Percentiles rank a stretch among this genome's conserved stretches.
phyloP scores from a whole-genome alignment of 2,329 filamentous ascomycete genomes.

The Coniella vitis region DNA sequence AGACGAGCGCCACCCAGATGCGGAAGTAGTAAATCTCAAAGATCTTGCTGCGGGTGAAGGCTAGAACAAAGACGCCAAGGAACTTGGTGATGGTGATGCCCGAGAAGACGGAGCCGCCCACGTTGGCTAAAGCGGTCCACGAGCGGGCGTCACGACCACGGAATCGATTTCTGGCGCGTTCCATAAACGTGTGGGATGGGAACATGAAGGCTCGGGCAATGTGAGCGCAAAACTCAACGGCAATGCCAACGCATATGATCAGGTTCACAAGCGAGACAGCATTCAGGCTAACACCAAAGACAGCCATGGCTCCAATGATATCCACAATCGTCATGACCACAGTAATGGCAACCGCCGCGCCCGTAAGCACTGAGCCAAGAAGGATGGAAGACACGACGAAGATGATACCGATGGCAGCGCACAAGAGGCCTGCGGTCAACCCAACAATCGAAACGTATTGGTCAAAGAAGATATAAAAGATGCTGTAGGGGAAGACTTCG shows the following conservation, averaged over 20 bases:
- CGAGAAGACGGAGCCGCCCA: constrained; percentile 89
- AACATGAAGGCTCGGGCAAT: constrained; percentile 95
- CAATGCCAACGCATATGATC: constrained; percentile 94
- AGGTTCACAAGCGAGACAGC: constrained; percentile 93
- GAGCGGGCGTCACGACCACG: constrained; percentile 76
- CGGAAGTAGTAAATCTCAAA: constrained; percentile 99
- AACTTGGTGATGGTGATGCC: constrained; percentile 96
- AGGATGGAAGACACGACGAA: constrained; percentile 73
- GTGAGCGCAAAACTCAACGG: constrained; percentile 95
- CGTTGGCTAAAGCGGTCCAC: constrained; percentile 90
- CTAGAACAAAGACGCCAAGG: constrained; percentile 82
- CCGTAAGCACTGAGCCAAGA: constrained; percentile 77
- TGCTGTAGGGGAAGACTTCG: constrained; percentile 90
- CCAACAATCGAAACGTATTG: constrained; percentile 84
- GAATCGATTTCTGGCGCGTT: constrained; percentile 71
- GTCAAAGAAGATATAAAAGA: constrained; percentile 99
- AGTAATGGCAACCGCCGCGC: constrained; percentile 73
- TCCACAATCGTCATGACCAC: constrained; percentile 92
- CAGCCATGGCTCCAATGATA: constrained; percentile 90
- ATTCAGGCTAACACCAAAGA: constrained; percentile 84
- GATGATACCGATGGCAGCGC: constrained; percentile 78
- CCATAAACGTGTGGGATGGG: constrained; percentile 74
- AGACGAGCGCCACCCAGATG: constrained; percentile 85
- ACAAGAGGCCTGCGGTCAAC: constrained; percentile 72
- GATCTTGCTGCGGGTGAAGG: constrained; percentile 95